Evolutionary conservation across 75 land plant genomes (phyloP).

Genomic region (Pinus tabuliformis): DNA sequence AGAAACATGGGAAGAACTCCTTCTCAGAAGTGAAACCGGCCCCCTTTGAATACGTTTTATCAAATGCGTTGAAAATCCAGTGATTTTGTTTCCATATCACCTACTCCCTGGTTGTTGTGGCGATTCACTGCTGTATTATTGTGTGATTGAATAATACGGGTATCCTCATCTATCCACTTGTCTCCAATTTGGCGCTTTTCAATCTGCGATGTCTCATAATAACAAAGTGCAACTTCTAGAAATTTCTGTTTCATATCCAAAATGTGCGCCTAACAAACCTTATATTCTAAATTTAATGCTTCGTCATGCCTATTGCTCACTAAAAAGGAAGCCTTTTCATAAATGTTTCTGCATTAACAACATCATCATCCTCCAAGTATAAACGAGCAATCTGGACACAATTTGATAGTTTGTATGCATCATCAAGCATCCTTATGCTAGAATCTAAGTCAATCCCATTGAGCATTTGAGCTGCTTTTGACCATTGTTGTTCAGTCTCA

Average conservation of each 20-base stretch:
- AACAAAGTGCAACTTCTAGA: slow-evolving; percentile 96
- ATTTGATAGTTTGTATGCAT: slow-evolving; percentile 79
- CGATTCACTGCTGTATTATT: too few species aligned
- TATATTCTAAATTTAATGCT: slow-evolving; percentile 89
- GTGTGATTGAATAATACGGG: too few species aligned
- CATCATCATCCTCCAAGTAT: slow-evolving; percentile 18
- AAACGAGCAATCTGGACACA: slow-evolving; percentile 98
- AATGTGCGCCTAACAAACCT: slow-evolving; percentile 98
- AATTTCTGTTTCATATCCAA: slow-evolving; percentile 92
- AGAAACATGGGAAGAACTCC: too few species aligned
- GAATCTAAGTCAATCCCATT: slow-evolving; percentile 98
- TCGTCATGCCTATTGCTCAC: slow-evolving; percentile 93
- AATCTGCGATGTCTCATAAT: slow-evolving; percentile 94
- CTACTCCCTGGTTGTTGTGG: too few species aligned
- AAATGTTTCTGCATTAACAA: slow-evolving; percentile 76
- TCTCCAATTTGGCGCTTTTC: slow-evolving; percentile 78
- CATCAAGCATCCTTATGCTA: slow-evolving; percentile 86
- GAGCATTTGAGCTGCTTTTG: slow-evolving; percentile 98
- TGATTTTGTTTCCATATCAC: too few species aligned
- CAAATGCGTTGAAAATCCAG: too few species aligned
- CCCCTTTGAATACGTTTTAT: too few species aligned
- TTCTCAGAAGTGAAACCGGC: too few species aligned
- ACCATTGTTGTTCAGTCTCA: slow-evolving; percentile 94
- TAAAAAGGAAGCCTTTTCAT: slow-evolving; percentile 95
- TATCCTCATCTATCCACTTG: too few species aligned